Evolutionary conservation across 495 filamentous ascomycete species (phyloP).

Genomic region (Bacidia gigantensis): DNA sequence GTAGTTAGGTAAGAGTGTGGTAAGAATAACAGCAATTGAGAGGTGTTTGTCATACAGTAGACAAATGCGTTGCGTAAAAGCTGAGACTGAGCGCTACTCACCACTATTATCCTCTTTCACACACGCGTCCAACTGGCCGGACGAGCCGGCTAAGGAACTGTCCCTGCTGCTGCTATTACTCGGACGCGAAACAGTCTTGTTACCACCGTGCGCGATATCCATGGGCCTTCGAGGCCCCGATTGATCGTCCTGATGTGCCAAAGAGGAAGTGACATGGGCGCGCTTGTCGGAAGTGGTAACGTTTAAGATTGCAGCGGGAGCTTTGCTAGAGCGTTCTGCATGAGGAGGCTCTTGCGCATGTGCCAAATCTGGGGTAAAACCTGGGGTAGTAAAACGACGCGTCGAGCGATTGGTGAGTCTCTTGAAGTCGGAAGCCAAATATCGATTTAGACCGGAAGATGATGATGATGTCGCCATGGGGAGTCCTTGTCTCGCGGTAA

Average conservation of each 20-base stretch:
- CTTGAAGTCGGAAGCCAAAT: constrained; percentile 15
- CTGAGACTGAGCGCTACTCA: constrained; percentile 9
- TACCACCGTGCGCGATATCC: not conserved
- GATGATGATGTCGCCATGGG: constrained; percentile 3
- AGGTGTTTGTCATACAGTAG: constrained; percentile 4
- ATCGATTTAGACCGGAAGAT: constrained; percentile 10
- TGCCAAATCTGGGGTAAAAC: constrained; percentile 17
- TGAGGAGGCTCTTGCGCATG: constrained; percentile 13
- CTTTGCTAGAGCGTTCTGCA: constrained; percentile 14
- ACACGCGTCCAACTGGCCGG: constrained; percentile 6
- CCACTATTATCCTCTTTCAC: constrained; percentile 18
- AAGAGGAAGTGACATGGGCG: constrained; percentile 6
- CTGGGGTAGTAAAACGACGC: constrained; percentile 6
- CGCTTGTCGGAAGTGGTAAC: constrained; percentile 20
- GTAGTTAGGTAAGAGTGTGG: constrained; percentile 14
- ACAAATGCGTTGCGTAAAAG: constrained; percentile 7
- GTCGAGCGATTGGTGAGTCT: constrained; percentile 19
- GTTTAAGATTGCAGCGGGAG: constrained; percentile 3
- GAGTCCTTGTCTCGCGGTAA: constrained; percentile 14
- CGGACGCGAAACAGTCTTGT: not conserved
- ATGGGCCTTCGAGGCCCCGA: not conserved
- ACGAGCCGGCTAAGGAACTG: constrained; percentile 4
- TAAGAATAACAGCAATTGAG: constrained; percentile 9
- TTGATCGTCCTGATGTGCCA: not conserved
- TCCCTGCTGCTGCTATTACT: constrained; percentile 8